phyloP scores from a whole-genome alignment of 257 asterid species.

The Plantago elongata region DNA sequence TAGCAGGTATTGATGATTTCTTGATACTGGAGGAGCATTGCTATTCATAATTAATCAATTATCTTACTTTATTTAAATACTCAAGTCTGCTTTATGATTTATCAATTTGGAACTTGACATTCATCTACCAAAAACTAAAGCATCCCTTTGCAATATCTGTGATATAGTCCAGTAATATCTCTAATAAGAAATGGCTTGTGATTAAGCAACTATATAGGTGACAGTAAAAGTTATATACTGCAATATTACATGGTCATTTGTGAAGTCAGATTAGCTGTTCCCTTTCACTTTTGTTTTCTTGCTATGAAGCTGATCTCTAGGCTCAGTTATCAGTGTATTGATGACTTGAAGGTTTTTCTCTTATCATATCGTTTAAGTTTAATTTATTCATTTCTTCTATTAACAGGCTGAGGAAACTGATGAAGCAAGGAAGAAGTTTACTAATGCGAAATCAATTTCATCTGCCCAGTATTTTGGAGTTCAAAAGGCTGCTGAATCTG shows the following conservation, averaged over 20 bases:
- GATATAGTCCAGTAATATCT: not conserved
- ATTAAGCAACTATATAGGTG: not conserved
- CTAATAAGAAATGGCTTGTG: not conserved
- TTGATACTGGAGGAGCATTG: slow-evolving; percentile 5
- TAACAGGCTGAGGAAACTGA: slow-evolving; percentile 87
- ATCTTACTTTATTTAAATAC: too few relatives aligned
- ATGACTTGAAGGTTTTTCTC: not conserved
- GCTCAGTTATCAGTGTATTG: not conserved
- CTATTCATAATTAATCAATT: not conserved
- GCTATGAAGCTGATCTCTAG: not conserved
- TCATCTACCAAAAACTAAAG: slow-evolving; percentile 2
- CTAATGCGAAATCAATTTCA: slow-evolving; percentile 94
- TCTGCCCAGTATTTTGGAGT: slow-evolving; percentile 92
- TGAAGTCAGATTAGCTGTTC: too few relatives aligned
- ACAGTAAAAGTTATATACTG: not conserved
- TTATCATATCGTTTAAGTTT: not conserved
- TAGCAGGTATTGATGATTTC: slow-evolving; percentile 19
- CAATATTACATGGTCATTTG: too few relatives aligned
- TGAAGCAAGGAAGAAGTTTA: slow-evolving; percentile 96
- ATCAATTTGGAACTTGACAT: not conserved
- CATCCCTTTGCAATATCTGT: slow-evolving; percentile 1
- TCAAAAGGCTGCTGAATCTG: slow-evolving; percentile 55
- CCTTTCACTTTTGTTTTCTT: not conserved
- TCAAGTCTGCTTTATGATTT: not conserved
- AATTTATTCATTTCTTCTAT: slow-evolving; percentile 14